phyloP scores from a whole-genome alignment of 208 protist genomes.

The Crithidia mellificae region DNA sequence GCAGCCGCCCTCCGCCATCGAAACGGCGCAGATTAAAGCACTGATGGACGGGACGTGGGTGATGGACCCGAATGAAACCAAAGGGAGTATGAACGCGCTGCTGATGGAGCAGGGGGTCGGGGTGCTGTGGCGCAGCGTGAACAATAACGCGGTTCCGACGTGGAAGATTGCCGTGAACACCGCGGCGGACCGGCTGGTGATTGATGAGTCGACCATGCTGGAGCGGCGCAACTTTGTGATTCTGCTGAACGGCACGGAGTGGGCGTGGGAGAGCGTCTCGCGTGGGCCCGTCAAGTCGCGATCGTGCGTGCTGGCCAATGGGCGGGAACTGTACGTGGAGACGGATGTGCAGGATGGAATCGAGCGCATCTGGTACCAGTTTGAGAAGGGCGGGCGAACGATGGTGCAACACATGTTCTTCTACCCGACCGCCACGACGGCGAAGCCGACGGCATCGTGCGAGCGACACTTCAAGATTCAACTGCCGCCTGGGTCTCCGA shows the following conservation, averaged over 20 bases:
- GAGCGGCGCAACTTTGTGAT: slow-evolving; percentile 21
- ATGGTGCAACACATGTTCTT: slow-evolving; percentile 47
- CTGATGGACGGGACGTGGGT: slow-evolving; percentile 50
- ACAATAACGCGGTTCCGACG: slow-evolving; percentile 31
- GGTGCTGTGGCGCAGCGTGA: slow-evolving; percentile 52
- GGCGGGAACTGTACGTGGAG: slow-evolving; percentile 50
- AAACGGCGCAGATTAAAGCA: slow-evolving; percentile 50
- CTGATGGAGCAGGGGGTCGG: slow-evolving; percentile 51
- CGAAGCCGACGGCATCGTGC: slow-evolving; percentile 35
- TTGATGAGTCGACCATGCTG: slow-evolving; percentile 31
- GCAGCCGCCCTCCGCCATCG: slow-evolving; percentile 29
- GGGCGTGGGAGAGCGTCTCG: slow-evolving; percentile 36
- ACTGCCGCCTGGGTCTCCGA: slow-evolving; percentile 18
- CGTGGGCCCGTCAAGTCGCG: slow-evolving; percentile 43
- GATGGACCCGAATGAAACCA: slow-evolving; percentile 34
- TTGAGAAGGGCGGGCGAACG: slow-evolving; percentile 32
- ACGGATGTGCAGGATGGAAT: slow-evolving; percentile 36
- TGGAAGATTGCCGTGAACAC: slow-evolving; percentile 33
- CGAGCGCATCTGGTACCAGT: slow-evolving; percentile 50
- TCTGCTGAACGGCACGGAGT: slow-evolving; percentile 33
- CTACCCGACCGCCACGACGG: slow-evolving; percentile 19
- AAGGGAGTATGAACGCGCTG: slow-evolving; percentile 39
- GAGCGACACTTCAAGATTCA: slow-evolving; percentile 33
- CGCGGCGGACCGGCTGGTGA: slow-evolving; percentile 24
- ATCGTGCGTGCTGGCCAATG: slow-evolving; percentile 42